phyloP scores from a whole-genome alignment of 129 eudicot genomes.

The Rutidosis leptorrhynchoides region DNA sequence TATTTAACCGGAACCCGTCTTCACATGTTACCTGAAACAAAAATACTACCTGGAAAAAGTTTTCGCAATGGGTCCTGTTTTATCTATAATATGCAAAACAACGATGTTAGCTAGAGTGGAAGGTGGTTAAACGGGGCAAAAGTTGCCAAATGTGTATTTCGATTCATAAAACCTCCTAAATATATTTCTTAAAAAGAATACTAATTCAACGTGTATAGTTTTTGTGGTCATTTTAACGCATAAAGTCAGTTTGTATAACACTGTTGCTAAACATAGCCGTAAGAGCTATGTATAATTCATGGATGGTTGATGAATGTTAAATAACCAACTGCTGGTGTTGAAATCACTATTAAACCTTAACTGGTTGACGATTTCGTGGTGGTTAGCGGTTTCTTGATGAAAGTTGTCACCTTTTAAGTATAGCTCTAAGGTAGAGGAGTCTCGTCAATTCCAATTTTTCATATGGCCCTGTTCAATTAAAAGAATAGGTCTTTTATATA shows the following conservation, averaged over 20 bases:
- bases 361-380: too few species aligned
- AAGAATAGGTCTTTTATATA: too few species aligned
- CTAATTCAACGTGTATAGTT: neutral
- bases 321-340: too few species aligned
- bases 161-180: constrained; percentile 2
- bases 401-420: too few species aligned
- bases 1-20: neutral
- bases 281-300: too few species aligned
- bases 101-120: neutral
- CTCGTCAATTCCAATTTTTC: too few species aligned
- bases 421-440: too few species aligned
- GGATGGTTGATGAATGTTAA: too few species aligned
- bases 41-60: neutral
- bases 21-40: neutral
- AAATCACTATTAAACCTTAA: too few species aligned
- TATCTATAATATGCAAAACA: neutral
- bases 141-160: neutral
- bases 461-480: too few species aligned
- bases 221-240: neutral
- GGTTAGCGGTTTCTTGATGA: too few species aligned
- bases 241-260: neutral
- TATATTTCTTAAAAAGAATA: neutral
- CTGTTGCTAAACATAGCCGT: too few species aligned
- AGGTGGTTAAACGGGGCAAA: neutral
- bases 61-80: neutral